Conservation (phyloP, 306 rosid genomes). For the Cucurbita pepo region DNA sequence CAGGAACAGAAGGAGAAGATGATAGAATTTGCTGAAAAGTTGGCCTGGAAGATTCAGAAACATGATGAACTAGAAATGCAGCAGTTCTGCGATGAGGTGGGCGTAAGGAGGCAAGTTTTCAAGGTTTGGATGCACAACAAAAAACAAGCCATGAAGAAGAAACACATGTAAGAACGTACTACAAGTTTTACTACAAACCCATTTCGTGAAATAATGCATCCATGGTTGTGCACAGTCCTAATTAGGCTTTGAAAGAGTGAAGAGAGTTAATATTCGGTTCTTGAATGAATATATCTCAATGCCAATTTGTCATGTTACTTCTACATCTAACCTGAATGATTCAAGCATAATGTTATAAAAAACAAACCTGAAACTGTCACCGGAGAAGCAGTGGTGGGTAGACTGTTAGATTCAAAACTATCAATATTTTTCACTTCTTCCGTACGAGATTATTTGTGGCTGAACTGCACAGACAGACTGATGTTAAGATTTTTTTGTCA, state of each 20-base stretch:
- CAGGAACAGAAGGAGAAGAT: constrained; percentile 66
- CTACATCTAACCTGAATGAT: background rate
- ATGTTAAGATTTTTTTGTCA: background rate
- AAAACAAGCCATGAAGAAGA: constrained; percentile 68
- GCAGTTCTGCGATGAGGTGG: constrained; percentile 59
- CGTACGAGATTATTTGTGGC: background rate
- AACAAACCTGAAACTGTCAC: background rate
- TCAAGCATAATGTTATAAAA: background rate
- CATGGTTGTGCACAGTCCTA: background rate
- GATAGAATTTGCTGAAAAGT: constrained; percentile 72
- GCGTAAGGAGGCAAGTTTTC: constrained; percentile 59
- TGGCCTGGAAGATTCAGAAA: constrained; percentile 88
- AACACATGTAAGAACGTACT: constrained; percentile 7
- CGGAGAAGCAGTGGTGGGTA: background rate
- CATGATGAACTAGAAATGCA: constrained; percentile 77
- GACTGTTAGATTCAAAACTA: background rate
- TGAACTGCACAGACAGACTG: background rate
- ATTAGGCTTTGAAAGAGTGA: background rate
- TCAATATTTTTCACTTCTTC: background rate
- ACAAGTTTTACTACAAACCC: background rate
- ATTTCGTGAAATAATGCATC: constrained; percentile 2
- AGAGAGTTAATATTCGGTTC: background rate
- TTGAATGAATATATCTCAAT: background rate
- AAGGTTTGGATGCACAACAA: constrained; percentile 99
- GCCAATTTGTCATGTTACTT: background rate